These are phyloP conservation scores for Fusarium globosum DNA, from an alignment of 2,329 filamentous ascomycete genomes.

Conservation along the genomic window DNA sequence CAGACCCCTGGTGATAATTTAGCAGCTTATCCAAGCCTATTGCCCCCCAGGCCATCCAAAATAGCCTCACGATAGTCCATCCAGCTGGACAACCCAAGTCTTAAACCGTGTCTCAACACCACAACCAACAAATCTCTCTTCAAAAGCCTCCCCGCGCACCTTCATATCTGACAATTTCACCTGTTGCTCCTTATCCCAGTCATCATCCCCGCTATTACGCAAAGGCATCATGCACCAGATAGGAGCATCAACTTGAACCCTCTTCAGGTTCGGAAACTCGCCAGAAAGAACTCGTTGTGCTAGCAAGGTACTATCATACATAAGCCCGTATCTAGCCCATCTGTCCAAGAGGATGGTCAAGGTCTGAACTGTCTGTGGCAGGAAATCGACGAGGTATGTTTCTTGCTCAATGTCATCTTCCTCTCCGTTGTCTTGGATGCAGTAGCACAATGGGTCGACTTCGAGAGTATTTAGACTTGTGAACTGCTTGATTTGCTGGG, in stretches of 20 bases:
- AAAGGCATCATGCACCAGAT: not conserved
- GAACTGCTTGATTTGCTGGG: not conserved
- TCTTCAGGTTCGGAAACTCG: not conserved
- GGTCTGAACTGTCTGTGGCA: not conserved
- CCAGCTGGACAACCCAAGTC: not conserved
- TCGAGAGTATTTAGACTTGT: not conserved
- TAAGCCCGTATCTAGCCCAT: accelerated
- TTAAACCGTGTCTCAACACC: not conserved
- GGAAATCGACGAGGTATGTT: not conserved
- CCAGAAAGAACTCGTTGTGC: not conserved
- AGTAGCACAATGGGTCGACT: not conserved
- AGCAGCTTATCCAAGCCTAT: not conserved
- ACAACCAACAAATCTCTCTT: not conserved
- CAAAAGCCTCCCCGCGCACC: accelerated
- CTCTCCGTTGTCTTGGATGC: accelerated
- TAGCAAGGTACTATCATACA: not conserved
- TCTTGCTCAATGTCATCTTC: not conserved
- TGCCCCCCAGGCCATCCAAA: not conserved
- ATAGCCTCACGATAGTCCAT: not conserved
- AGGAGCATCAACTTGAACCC: not conserved
- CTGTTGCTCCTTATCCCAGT: not conserved
- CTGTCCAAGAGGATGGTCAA: not conserved
- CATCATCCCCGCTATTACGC: not conserved
- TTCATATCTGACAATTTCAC: not conserved
- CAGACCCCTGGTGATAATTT: not conserved